These are phyloP conservation scores for Apiotrichum laibachii DNA, from an alignment of 1,284 basidiomycete species.

Conservation along the genomic window DNA sequence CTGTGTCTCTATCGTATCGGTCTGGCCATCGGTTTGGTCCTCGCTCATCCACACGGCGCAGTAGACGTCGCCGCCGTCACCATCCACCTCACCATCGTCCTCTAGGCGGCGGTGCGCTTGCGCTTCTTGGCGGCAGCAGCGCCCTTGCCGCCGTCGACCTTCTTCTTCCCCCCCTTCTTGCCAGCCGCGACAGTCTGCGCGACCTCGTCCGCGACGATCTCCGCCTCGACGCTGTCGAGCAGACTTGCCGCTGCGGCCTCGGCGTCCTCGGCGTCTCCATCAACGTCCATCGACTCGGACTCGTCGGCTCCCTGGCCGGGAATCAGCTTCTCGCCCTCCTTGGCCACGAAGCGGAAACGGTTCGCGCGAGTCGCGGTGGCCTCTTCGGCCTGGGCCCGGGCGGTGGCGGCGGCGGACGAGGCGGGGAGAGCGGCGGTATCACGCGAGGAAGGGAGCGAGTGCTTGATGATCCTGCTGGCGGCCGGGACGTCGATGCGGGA, in stretches of 20 bases:
- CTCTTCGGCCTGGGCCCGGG: slow-evolving; percentile 21
- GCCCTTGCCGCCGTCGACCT: too few species aligned
- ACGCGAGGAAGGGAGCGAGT: slow-evolving; percentile 28
- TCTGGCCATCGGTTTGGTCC: too few species aligned
- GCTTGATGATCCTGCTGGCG: slow-evolving; percentile 40
- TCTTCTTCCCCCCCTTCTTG: not conserved
- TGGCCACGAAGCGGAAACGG: slow-evolving; percentile 35
- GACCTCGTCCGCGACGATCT: slow-evolving; percentile 14
- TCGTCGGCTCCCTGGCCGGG: slow-evolving; percentile 13
- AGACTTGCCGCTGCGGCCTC: slow-evolving; percentile 1
- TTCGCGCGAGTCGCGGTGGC: slow-evolving; percentile 11
- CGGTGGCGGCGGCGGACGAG: slow-evolving; percentile 20
- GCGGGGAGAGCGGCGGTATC: too few species aligned
- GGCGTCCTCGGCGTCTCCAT: not conserved
- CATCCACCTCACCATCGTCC: too few species aligned
- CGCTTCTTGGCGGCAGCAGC: slow-evolving; percentile 1
- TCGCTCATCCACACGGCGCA: too few species aligned
- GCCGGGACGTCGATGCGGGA: slow-evolving; percentile 34
- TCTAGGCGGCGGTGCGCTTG: not conserved
- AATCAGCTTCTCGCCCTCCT: slow-evolving; percentile 21
- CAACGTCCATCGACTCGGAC: slow-evolving; percentile 7
- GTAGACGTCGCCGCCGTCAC: too few species aligned
- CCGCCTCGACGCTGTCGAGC: slow-evolving; percentile 21
- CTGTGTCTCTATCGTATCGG: too few species aligned
- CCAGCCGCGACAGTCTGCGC: not conserved